A percentile compares a stretch with the other conserved stretches of the same genome.
phyloP scores from a whole-genome alignment of 2,329 filamentous ascomycete species.

The Fusarium solani-melongenae region DNA sequence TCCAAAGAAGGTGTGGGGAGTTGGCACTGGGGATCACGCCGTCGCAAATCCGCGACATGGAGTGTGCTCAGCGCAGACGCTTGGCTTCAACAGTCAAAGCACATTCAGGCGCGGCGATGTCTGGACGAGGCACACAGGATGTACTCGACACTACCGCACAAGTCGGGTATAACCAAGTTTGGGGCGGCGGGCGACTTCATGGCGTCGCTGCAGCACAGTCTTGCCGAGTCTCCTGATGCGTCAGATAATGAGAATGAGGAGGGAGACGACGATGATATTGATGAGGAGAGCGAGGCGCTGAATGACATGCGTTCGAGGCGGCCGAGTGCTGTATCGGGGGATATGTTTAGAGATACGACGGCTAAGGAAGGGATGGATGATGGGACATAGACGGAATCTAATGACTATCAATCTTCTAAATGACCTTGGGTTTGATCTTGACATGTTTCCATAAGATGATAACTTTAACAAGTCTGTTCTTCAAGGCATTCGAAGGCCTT shows the following conservation, averaged over 20 bases:
- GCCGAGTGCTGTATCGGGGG: slow-evolving; percentile 63
- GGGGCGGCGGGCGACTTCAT: slow-evolving; percentile 63
- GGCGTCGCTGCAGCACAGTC: slow-evolving; percentile 59
- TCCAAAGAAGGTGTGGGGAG: slow-evolving; percentile 76
- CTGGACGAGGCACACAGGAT: slow-evolving; percentile 74
- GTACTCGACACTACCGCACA: slow-evolving; percentile 62
- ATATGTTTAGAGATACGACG: slow-evolving; percentile 57
- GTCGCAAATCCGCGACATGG: slow-evolving; percentile 91
- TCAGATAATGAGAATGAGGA: slow-evolving; percentile 52
- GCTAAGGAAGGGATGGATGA: slow-evolving; percentile 32
- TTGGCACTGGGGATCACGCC: slow-evolving; percentile 75
- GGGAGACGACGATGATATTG: slow-evolving; percentile 56
- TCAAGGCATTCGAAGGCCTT: background rate
- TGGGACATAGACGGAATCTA: slow-evolving; percentile 53
- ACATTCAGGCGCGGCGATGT: slow-evolving; percentile 80
- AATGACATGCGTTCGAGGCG: slow-evolving; percentile 62
- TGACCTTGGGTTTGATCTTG: background rate
- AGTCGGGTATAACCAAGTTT: slow-evolving; percentile 65
- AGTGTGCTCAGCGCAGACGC: slow-evolving; percentile 83
- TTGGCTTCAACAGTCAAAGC: slow-evolving; percentile 83
- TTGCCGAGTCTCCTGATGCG: slow-evolving; percentile 59
- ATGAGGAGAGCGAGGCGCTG: slow-evolving; percentile 67
- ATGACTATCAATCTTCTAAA: slow-evolving; percentile 1
- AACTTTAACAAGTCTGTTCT: background rate
- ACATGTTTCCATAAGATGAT: background rate